A percentile compares a stretch with the other conserved stretches of the same genome.
Evolutionary conservation across 371 early-diverging fungal genomes (phyloP).

Genomic region (Basidiobolus meristosporus): DNA sequence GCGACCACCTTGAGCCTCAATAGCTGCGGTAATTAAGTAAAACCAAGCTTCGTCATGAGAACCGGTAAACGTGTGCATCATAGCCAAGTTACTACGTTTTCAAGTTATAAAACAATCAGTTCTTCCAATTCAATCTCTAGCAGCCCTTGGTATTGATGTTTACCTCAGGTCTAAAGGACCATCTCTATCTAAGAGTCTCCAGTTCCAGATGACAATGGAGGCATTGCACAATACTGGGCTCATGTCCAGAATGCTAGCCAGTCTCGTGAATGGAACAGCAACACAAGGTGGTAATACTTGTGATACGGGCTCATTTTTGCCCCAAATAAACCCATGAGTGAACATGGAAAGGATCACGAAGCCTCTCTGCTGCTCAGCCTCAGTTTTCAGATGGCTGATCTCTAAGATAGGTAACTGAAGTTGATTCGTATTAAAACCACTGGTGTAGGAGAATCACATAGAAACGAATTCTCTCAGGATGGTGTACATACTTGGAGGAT

Average conservation of each 20-base stretch:
- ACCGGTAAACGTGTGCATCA: conserved; percentile 72
- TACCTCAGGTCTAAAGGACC: conserved; percentile 51
- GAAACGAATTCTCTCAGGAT: no score
- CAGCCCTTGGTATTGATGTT: neutral
- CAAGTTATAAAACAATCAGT: neutral
- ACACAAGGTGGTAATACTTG: conserved; percentile 66
- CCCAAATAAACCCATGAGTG: conserved; percentile 85
- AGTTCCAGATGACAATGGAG: conserved; percentile 80
- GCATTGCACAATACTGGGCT: conserved; percentile 80
- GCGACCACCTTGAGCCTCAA: conserved; percentile 75
- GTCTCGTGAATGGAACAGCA: conserved; percentile 68
- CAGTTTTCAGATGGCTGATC: conserved; percentile 24
- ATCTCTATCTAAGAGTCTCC: conserved; percentile 49
- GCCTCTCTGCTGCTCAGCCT: conserved; percentile 64
- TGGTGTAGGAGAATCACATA: neutral
- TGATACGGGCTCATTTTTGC: conserved; percentile 53
- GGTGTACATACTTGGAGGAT: conserved; percentile 39
- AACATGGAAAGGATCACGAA: conserved; percentile 72
- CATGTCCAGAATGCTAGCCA: conserved; percentile 63
- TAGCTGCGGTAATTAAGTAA: conserved; percentile 76
- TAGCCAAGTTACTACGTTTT: conserved; percentile 46
- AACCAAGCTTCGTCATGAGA: conserved; percentile 92
- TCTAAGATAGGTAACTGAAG: conserved; percentile 57
- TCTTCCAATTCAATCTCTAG: neutral
- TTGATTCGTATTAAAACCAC: neutral